phyloP scores from a whole-genome alignment of 2,329 filamentous ascomycete species.

The Rugonectria rugulosa region DNA sequence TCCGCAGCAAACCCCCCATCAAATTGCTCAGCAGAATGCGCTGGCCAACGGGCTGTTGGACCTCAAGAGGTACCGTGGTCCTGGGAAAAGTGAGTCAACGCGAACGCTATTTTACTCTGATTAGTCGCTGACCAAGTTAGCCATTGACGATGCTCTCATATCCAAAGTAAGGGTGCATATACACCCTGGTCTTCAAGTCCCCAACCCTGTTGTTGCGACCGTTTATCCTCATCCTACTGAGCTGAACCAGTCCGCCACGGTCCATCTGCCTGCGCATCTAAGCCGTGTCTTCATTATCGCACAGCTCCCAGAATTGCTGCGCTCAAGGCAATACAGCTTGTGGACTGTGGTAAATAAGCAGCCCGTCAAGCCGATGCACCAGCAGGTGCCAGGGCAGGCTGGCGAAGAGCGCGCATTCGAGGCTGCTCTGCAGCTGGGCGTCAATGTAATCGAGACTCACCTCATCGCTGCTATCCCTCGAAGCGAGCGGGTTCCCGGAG shows the following conservation, averaged over 20 bases:
- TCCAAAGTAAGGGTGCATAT: conserved; percentile 71
- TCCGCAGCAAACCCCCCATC: conserved; percentile 36
- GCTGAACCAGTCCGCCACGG: conserved; percentile 74
- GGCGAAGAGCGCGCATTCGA: conserved; percentile 76
- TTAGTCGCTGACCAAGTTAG: conserved; percentile 46
- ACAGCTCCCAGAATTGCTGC: conserved; percentile 67
- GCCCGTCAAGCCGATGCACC: conserved; percentile 58
- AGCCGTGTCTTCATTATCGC: conserved; percentile 76
- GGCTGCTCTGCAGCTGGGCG: conserved; percentile 71
- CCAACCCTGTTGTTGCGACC: conserved; percentile 68
- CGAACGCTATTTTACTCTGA: too few species aligned
- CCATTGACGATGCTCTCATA: conserved; percentile 69
- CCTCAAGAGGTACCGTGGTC: conserved; percentile 47
- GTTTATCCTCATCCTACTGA: conserved; percentile 71
- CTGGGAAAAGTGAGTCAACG: conserved; percentile 51
- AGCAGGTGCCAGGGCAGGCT: conserved; percentile 63
- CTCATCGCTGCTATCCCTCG: conserved; percentile 74
- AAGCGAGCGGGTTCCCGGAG: conserved; percentile 63
- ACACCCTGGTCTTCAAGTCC: conserved; percentile 70
- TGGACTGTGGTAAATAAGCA: conserved; percentile 76
- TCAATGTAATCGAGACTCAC: conserved; percentile 82
- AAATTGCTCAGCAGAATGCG: conserved; percentile 28
- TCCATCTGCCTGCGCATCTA: conserved; percentile 73
- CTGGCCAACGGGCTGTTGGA: conserved; percentile 45
- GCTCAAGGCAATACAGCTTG: conserved; percentile 76